Conservation (phyloP, 2,329 filamentous ascomycete genomes). For the Xylaria sp. region DNA sequence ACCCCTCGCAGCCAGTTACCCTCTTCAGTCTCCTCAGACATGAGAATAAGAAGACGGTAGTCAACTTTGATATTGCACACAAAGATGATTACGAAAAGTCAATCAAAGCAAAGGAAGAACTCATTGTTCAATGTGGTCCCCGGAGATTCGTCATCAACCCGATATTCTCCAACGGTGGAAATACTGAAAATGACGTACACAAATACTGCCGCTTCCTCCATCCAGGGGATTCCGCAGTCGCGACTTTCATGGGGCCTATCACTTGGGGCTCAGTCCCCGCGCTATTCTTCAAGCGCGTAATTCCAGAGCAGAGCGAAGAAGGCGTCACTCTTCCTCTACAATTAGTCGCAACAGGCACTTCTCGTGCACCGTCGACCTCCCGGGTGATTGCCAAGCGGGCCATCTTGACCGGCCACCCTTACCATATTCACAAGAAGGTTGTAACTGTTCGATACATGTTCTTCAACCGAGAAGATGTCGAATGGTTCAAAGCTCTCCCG, state of each 20-base stretch:
- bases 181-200: constrained; percentile 95
- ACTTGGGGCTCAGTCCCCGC: constrained; percentile 94
- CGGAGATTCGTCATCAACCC: constrained; percentile 89
- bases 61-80: constrained; percentile 91
- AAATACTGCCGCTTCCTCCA: constrained; percentile 95
- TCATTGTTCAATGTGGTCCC: constrained; percentile 91
- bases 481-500: constrained; percentile 97
- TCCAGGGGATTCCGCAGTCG: constrained; percentile 88
- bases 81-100: constrained; percentile 79
- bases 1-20: constrained; percentile 70
- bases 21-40: constrained; percentile 91
- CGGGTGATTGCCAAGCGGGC: constrained; percentile 94
- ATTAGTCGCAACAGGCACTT: constrained; percentile 88
- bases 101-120: constrained; percentile 89
- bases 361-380: constrained; percentile 77
- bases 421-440: constrained; percentile 98
- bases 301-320: constrained; percentile 57
- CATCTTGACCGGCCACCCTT: constrained; percentile 94
- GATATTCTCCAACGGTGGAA: constrained; percentile 87
- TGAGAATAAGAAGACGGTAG: constrained; percentile 90
- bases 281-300: constrained; percentile 81
- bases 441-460: constrained; percentile 99
- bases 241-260: constrained; percentile 88
- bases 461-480: constrained; percentile 94
- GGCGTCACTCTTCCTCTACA: constrained; percentile 66